Base-by-base conservation (phyloP, 192 early-diverging fungal species). In the Gigaspora rosea region DNA sequence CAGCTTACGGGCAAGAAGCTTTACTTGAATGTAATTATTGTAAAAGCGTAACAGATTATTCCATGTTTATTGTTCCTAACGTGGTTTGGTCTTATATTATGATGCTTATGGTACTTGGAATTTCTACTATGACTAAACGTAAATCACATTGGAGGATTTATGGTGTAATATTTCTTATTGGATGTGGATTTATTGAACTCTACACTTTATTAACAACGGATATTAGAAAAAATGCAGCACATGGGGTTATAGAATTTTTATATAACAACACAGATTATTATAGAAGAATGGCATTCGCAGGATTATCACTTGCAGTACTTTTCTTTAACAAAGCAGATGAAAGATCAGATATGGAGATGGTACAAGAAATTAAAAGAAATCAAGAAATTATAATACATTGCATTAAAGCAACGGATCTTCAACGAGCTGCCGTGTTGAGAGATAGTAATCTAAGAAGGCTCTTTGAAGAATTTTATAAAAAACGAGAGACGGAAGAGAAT, bases 1-100 rank as follows among this genome's bases (percentile, higher is more conserved):
- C 36, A 5, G 32, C 77, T 8, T 80, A 63, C 10, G 79, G 79
- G 11, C 65, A 80, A 35, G 41, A 71, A 22, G 79, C 79, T 32
- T 71, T 80, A 18, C 6, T 78, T 5, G 66, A 78, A 33, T 80
- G 79, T 58, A 61, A 33, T 20, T 80, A 78, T 71, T 80, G 79
- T 52, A 15, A 63, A 52, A 20, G 32, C 27, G 18, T 41, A 18
- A 48, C 62, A 11, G 79, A 80, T 66, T 78, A 71, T 58, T 57
- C 67, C 0, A 52, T 52, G 10, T 76, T 41, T 20, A 76, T 76
- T 22, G 4, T 76, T 20, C 75, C 75, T 20, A 67, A n/a, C 33
- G 51, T 67, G 8, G 36, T 46, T 47, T 52, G 50, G n/a, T 76
- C 62, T n/a, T 76, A 76, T 51, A 20, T 76, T 35, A 36, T 54